Evolutionary conservation across 2,329 filamentous ascomycete species (phyloP).

Genomic region (Akanthomyces lecanii): DNA sequence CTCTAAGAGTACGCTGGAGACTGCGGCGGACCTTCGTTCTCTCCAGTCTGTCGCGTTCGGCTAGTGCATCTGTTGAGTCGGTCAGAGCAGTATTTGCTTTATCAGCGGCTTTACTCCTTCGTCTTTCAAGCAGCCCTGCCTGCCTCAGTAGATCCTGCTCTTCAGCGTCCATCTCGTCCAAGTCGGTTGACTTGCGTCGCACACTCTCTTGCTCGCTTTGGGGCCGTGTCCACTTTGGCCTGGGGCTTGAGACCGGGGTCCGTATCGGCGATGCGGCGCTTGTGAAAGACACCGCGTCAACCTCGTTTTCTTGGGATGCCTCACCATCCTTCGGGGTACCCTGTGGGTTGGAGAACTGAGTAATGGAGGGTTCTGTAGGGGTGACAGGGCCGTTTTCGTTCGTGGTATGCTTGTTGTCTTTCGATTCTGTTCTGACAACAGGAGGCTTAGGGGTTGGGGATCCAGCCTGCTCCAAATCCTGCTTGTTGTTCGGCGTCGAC

Average conservation of each 20-base stretch:
- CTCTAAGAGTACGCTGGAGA: constrained; percentile 82
- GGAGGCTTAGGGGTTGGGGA: constrained; percentile 26
- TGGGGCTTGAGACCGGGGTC: constrained; percentile 22
- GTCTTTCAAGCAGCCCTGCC: constrained; percentile 56
- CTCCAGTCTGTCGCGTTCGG: constrained; percentile 49
- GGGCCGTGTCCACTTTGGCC: constrained; percentile 19
- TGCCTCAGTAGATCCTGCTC: constrained; percentile 66
- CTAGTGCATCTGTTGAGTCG: constrained; percentile 31
- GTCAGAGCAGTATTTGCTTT: constrained; percentile 33
- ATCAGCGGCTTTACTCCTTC: constrained; percentile 28
- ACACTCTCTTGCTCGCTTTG: constrained; percentile 21
- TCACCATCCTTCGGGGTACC: not conserved
- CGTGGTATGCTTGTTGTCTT: constrained; percentile 24
- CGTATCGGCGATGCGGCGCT: constrained; percentile 22
- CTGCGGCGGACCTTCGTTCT: constrained; percentile 74
- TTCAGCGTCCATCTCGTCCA: constrained; percentile 56
- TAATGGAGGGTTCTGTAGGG: constrained; percentile 24
- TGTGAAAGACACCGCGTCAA: constrained; percentile 21
- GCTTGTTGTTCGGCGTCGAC: constrained; percentile 27
- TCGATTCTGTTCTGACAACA: constrained; percentile 26
- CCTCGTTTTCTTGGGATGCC: not conserved
- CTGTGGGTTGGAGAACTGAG: constrained; percentile 19
- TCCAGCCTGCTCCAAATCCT: constrained; percentile 24
- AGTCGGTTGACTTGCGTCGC: constrained; percentile 22
- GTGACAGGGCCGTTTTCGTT: constrained; percentile 27